Evolutionary conservation across 495 filamentous ascomycete species (phyloP).

Genomic region (Tirmania nivea): DNA sequence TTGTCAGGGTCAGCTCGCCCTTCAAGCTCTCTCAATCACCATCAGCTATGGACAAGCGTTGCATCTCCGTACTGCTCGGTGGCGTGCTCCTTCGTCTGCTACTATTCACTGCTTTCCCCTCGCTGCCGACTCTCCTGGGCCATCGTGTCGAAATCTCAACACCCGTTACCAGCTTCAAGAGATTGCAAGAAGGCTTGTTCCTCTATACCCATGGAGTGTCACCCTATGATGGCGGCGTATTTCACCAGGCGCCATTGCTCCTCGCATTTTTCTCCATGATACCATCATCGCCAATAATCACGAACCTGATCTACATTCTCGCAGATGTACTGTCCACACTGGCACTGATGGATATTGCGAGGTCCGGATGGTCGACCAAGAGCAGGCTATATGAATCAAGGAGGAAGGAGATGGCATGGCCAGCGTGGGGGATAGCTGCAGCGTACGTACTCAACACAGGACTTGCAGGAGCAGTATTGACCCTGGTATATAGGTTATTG

Average conservation of each 20-base stretch:
- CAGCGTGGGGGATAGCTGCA: slow-evolving; percentile 53
- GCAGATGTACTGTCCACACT: slow-evolving; percentile 67
- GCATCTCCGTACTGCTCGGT: slow-evolving; percentile 47
- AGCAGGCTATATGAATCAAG: slow-evolving; percentile 55
- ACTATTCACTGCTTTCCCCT: slow-evolving; percentile 61
- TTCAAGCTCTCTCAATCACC: no score
- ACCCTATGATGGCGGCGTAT: slow-evolving; percentile 93
- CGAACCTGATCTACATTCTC: slow-evolving; percentile 56
- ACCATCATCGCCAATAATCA: slow-evolving; percentile 47
- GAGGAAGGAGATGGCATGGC: slow-evolving; percentile 57
- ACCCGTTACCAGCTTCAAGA: slow-evolving; percentile 91
- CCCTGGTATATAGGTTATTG: slow-evolving; percentile 37
- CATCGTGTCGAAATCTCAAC: slow-evolving; percentile 92
- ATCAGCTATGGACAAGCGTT: slow-evolving; percentile 44
- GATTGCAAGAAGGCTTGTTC: slow-evolving; percentile 92
- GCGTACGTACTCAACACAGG: slow-evolving; percentile 27
- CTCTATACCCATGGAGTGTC: slow-evolving; percentile 91
- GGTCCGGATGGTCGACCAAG: slow-evolving; percentile 52
- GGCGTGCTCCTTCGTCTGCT: slow-evolving; percentile 63
- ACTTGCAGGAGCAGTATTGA: slow-evolving; percentile 5
- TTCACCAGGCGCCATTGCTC: slow-evolving; percentile 86
- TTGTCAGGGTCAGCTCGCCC: no score
- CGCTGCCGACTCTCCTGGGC: slow-evolving; percentile 63
- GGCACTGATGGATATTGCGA: slow-evolving; percentile 62
- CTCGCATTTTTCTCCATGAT: slow-evolving; percentile 78